phyloP scores from a whole-genome alignment of 1,284 basidiomycete species.

The Chalciporus sp. region DNA sequence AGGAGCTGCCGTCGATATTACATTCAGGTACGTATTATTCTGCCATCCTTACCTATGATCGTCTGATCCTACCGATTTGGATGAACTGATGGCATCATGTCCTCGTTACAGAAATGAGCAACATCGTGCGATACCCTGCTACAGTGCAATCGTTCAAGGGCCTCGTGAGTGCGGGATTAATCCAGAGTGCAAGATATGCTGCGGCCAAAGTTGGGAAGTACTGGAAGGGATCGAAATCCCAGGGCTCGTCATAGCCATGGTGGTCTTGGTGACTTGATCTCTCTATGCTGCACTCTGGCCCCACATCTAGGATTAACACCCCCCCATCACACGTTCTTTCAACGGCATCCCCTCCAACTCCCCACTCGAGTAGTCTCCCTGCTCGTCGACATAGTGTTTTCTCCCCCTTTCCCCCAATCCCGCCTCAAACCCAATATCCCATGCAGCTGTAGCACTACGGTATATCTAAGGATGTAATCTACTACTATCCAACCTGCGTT shows the following conservation, averaged over 20 bases:
- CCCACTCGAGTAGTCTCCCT: slow-evolving; percentile 11
- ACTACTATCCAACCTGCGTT: background rate
- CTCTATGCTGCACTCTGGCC: background rate
- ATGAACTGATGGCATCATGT: background rate
- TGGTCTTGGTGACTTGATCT: background rate
- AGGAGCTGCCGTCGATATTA: slow-evolving; percentile 57
- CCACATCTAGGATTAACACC: background rate
- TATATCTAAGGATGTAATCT: slow-evolving; percentile 27
- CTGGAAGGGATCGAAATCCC: slow-evolving; percentile 53
- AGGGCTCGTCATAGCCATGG: slow-evolving; percentile 3
- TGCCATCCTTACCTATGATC: background rate
- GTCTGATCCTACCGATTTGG: slow-evolving; percentile 7
- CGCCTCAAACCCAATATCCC: background rate
- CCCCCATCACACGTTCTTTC: background rate
- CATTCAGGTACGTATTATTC: slow-evolving; percentile 51
- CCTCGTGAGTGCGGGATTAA: slow-evolving; percentile 78
- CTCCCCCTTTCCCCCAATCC: background rate
- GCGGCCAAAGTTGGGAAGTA: slow-evolving; percentile 82
- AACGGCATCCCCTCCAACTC: background rate
- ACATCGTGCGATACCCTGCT: slow-evolving; percentile 83
- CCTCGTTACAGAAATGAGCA: slow-evolving; percentile 59
- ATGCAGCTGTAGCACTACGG: slow-evolving; percentile 24
- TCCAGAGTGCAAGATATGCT: slow-evolving; percentile 79
- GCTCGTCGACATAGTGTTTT: background rate
- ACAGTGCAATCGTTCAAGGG: slow-evolving; percentile 87